Percentiles rank a stretch among this genome's conserved stretches.
Conservation (phyloP, 2,329 filamentous ascomycete genomes). For the Colletotrichum orchidophilum region DNA sequence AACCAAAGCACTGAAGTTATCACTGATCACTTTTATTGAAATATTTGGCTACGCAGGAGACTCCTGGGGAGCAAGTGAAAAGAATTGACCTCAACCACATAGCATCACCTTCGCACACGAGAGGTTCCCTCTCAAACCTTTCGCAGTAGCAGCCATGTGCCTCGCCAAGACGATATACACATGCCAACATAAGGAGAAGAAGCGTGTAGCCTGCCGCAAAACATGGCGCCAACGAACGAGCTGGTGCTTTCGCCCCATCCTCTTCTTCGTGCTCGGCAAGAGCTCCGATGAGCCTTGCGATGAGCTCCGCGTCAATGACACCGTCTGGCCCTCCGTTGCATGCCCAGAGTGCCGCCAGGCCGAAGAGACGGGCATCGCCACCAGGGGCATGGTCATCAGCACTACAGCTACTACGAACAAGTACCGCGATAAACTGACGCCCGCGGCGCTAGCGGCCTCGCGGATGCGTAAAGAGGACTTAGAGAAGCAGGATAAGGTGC, state of each 20-base stretch:
- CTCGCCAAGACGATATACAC: conserved; percentile 10
- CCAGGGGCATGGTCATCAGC: conserved; percentile 3
- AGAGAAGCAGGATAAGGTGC: not conserved
- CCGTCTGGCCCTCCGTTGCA: not conserved
- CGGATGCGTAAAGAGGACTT: conserved; percentile 5
- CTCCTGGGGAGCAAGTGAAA: not conserved
- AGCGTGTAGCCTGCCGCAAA: conserved; percentile 14
- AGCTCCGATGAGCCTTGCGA: conserved; percentile 11
- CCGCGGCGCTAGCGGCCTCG: not conserved
- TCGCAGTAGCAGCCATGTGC: conserved; percentile 24
- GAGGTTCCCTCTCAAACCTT: not conserved
- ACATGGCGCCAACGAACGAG: conserved; percentile 6
- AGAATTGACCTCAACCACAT: not conserved
- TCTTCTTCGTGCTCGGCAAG: conserved; percentile 24
- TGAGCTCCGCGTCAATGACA: not conserved
- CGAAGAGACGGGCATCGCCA: conserved; percentile 1
- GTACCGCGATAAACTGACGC: conserved; percentile 1
- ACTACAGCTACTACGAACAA: not conserved
- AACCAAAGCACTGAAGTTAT: not conserved
- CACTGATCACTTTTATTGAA: not conserved
- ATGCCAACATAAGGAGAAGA: conserved; percentile 12
- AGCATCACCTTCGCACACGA: not conserved
- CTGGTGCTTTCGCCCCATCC: conserved; percentile 15
- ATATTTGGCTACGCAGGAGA: not conserved
- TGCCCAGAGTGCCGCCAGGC: conserved; percentile 19